Evolutionary conservation across 768 basidiomycete genomes (phyloP), one percentile per base, ranked within the genome.

Genomic region (Russula vinacea): DNA sequence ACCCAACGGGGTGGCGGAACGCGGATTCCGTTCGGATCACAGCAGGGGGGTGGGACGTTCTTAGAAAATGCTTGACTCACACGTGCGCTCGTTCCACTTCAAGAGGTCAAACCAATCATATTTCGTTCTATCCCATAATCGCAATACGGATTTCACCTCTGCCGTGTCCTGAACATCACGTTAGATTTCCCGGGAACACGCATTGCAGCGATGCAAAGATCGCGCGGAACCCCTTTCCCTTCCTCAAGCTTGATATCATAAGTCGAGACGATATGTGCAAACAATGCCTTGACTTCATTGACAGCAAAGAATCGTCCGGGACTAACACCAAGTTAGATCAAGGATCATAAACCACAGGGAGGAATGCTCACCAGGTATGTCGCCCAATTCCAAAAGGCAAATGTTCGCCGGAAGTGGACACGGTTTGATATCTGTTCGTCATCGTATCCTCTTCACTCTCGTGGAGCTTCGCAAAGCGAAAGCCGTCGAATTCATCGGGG

Each of bases 401-500:
- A 10, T 53, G 6, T 13, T 53, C 52, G n/a, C 3, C 17, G 17
- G 29, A 52, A 6, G 17, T 52, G 16, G 40, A 40, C 4, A 40
- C 40, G 16, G 40, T 1, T 17, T 40, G 40, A 40, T 17, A 40
- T 40, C 5, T 40, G 5, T 16, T 40, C 19, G 22, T 5, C 14
- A 4, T 14, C 0, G 5, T 19, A 54, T 32, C 44, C 64, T 32
- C 73, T 17, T 72, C 71, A 19, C 29, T 29, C 29, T 29, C 29
- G 2, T 5, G 29, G 29, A 29, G 29, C 29, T 73, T 61, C 22
- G 73, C 64, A 68, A 80, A 82, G 19, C 80, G 73, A 58, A 78
- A 78, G 1, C 78, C 74, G 37, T 79, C 73, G 45, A 81, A 81
- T 51, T 33, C 61, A 14, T 72, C 68, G 0, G 84, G 72, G 56